Evolutionary conservation across 2,329 filamentous ascomycete genomes (phyloP).

Genomic region (Botryotinia calthae): DNA sequence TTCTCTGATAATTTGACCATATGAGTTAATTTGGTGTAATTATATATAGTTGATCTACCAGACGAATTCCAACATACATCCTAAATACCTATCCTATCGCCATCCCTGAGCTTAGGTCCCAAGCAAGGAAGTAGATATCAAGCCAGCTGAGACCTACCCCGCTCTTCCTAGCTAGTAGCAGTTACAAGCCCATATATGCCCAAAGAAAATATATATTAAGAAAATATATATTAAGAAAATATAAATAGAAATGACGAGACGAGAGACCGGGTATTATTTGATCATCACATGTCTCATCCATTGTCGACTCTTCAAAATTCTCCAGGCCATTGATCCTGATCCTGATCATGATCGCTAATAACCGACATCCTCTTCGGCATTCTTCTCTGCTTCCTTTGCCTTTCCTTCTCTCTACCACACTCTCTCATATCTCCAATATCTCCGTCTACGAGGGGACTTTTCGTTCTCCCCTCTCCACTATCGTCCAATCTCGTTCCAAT

Average conservation of each 20-base stretch:
- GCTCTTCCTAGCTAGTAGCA: background rate
- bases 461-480: background rate
- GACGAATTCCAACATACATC: background rate
- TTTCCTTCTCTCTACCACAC: background rate
- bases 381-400: background rate
- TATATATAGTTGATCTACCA: background rate
- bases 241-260: background rate
- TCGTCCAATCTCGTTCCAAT: background rate
- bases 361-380: background rate
- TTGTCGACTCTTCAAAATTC: background rate
- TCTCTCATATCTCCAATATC: background rate
- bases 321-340: slow-evolving; percentile 10
- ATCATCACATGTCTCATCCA: background rate
- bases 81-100: background rate
- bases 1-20: background rate
- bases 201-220: background rate
- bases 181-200: background rate
- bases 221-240: background rate
- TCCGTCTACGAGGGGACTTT: background rate
- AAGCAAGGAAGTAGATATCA: background rate
- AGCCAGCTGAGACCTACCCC: background rate
- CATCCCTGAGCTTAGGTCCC: background rate
- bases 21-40: background rate
- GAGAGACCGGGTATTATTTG: background rate
- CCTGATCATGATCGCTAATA: background rate